Evolutionary conservation across 345 rosid genomes (phyloP).

Genomic region (Aquilaria sinensis): DNA sequence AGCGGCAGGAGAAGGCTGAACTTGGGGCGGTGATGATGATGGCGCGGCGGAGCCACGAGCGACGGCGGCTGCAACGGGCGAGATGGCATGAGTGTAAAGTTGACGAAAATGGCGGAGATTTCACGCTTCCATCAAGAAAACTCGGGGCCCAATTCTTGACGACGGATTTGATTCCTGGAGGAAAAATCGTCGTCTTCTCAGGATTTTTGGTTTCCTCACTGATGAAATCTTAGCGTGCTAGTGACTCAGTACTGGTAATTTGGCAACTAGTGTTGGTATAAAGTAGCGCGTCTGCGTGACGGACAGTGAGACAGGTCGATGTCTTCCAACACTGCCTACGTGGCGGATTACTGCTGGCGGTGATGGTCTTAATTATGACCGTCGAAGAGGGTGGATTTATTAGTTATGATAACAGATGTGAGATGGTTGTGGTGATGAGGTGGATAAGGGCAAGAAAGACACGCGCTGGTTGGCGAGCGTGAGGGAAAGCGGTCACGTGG

Average conservation of each 20-base stretch:
- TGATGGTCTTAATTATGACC: slow-evolving; percentile 2
- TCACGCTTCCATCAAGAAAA: slow-evolving; percentile 13
- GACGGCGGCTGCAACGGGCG: slow-evolving; percentile 30
- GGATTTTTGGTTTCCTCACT: neutral
- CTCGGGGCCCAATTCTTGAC: neutral
- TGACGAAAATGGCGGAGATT: slow-evolving; percentile 9
- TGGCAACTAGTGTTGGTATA: no score
- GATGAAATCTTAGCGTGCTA: no score
- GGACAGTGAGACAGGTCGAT: no score
- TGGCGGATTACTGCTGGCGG: slow-evolving; percentile 5
- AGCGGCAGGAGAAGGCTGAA: slow-evolving; percentile 26
- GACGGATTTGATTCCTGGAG: neutral
- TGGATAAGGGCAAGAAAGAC: no score
- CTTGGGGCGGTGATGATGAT: slow-evolving; percentile 13
- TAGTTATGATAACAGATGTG: no score
- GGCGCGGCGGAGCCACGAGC: slow-evolving; percentile 12
- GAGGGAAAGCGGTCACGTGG: no score
- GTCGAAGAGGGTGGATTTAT: neutral
- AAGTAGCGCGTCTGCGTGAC: no score
- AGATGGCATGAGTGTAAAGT: slow-evolving; percentile 45
- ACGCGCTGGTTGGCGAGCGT: no score
- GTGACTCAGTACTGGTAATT: no score
- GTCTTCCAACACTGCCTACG: neutral
- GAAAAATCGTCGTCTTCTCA: neutral
- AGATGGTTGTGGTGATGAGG: no score